These are phyloP conservation scores for Solanum etuberosum DNA, from an alignment of 257 asterid genomes.

Conservation along the genomic window DNA sequence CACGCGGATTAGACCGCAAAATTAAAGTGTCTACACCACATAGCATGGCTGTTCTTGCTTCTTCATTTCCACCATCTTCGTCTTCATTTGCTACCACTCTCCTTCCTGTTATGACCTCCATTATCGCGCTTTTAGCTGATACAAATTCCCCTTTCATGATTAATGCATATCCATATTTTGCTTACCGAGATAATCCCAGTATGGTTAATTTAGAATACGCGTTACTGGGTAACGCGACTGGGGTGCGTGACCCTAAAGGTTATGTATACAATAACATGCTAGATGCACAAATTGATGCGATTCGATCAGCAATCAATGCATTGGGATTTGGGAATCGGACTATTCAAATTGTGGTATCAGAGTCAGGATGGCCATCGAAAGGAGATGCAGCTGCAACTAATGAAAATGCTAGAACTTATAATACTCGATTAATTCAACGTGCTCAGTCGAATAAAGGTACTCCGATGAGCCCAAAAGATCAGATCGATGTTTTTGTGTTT, in stretches of 20 bases:
- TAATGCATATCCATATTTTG: conserved; percentile 64
- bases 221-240: conserved; percentile 28
- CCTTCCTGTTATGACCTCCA: conserved; percentile 39
- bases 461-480: conserved; percentile 40
- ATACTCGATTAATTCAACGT: conserved; percentile 22
- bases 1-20: conserved; percentile 43
- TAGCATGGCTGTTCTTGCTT: conserved; percentile 55
- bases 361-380: conserved; percentile 66
- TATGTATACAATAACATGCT: conserved; percentile 35
- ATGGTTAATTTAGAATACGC: conserved; percentile 32
- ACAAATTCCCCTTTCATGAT: conserved; percentile 51
- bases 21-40: conserved; percentile 58
- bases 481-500: conserved; percentile 33
- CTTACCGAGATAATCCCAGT: conserved; percentile 36
- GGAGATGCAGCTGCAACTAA: conserved; percentile 39
- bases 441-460: conserved; percentile 40
- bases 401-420: conserved; percentile 41
- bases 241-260: conserved; percentile 41
- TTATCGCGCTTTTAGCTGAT: conserved; percentile 41
- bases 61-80: conserved; percentile 61
- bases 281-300: conserved; percentile 60
- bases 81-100: conserved; percentile 45
- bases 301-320: conserved; percentile 30
- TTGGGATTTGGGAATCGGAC: conserved; percentile 32
- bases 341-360: conserved; percentile 36